phyloP scores from a whole-genome alignment of 768 basidiomycete genomes.

The Lactarius pseudohatsudake region DNA sequence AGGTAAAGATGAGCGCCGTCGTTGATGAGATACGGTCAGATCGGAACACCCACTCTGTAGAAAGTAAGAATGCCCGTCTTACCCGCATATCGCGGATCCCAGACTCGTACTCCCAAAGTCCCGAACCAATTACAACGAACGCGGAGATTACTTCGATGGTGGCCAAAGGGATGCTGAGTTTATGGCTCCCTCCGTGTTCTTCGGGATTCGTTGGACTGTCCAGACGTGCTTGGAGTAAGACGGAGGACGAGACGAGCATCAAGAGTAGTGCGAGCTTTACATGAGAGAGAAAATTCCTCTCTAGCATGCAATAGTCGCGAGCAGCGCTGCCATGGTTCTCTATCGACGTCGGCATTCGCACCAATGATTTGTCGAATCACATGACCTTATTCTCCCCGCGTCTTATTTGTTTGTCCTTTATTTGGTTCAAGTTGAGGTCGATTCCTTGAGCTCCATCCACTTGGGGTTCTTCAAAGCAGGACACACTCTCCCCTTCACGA shows the following conservation, averaged over 20 bases:
- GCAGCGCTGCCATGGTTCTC: slow-evolving; percentile 45
- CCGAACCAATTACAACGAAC: slow-evolving; percentile 53
- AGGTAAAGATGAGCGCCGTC: slow-evolving; percentile 4
- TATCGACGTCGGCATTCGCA: slow-evolving; percentile 29
- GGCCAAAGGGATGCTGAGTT: slow-evolving; percentile 48
- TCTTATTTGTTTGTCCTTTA: slow-evolving; percentile 16
- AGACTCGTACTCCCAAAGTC: slow-evolving; percentile 64
- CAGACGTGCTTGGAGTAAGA: slow-evolving; percentile 55
- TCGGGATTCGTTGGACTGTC: slow-evolving; percentile 29
- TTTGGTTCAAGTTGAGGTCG: slow-evolving; percentile 22
- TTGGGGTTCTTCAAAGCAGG: neutral
- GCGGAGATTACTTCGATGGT: slow-evolving; percentile 54
- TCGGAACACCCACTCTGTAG: slow-evolving; percentile 49
- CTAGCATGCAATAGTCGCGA: slow-evolving; percentile 79
- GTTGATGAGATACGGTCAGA: slow-evolving; percentile 7
- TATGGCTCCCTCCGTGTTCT: slow-evolving; percentile 31
- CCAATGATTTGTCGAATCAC: slow-evolving; percentile 2
- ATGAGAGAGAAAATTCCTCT: slow-evolving; percentile 71
- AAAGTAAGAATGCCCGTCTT: slow-evolving; percentile 58
- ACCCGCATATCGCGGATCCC: slow-evolving; percentile 56
- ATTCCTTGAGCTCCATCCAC: neutral
- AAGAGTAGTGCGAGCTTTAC: slow-evolving; percentile 65
- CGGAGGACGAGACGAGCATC: slow-evolving; percentile 60
- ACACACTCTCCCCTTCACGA: neutral
- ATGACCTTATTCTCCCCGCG: slow-evolving; percentile 8